Percentiles rank a stretch among this genome's conserved stretches.
phyloP scores from a whole-genome alignment of 768 basidiomycete species.

The Amyloporia xantha region DNA sequence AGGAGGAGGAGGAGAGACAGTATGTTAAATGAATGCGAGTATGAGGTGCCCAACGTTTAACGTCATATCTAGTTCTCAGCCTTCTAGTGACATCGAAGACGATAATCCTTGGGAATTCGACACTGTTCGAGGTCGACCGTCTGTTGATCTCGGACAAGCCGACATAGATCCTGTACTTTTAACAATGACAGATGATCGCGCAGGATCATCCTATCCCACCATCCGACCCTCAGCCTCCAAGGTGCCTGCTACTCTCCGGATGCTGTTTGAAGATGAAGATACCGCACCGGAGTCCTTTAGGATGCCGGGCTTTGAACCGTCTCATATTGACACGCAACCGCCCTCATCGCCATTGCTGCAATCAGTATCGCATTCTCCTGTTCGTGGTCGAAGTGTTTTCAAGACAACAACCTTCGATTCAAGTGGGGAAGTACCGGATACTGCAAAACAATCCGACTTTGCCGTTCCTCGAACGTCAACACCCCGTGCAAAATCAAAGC shows the following conservation, averaged over 20 bases:
- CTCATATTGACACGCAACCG: constrained; percentile 1
- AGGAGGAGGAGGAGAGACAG: constrained; percentile 38
- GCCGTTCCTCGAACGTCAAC: constrained; percentile 36
- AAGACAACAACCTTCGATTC: constrained; percentile 29
- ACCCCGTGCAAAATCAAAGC: constrained; percentile 28
- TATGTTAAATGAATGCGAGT: background rate
- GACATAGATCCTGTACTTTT: constrained; percentile 10
- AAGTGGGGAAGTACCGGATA: constrained; percentile 33
- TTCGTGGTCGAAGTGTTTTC: constrained; percentile 26
- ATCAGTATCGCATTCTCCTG: constrained; percentile 30
- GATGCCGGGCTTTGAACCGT: constrained; percentile 29
- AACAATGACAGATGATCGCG: constrained; percentile 16
- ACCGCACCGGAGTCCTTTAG: constrained; percentile 37
- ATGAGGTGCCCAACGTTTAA: background rate
- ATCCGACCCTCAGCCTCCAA: constrained; percentile 45
- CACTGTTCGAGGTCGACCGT: constrained; percentile 46
- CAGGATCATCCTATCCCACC: constrained; percentile 32
- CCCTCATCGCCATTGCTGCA: constrained; percentile 20
- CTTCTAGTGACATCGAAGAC: constrained; percentile 9
- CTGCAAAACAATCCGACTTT: constrained; percentile 44
- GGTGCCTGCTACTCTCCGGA: constrained; percentile 72
- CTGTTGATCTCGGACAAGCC: constrained; percentile 1
- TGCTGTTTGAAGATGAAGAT: constrained; percentile 63
- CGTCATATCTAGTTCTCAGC: constrained; percentile 4
- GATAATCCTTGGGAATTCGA: constrained; percentile 73